phyloP scores from a whole-genome alignment of 805 yeast species.

The Zygosaccharomyces gambellarensis region DNA sequence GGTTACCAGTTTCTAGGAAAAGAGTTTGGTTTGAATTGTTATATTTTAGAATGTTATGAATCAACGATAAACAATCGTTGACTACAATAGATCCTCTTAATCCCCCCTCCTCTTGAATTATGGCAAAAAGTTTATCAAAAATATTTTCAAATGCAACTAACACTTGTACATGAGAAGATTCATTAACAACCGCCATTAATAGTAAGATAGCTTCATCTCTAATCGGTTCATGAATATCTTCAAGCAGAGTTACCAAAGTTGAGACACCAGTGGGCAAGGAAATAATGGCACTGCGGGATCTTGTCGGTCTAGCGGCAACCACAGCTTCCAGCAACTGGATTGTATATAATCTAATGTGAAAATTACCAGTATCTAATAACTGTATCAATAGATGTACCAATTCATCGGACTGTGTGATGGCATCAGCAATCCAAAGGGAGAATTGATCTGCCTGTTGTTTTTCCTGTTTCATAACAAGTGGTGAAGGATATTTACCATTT shows the following conservation, averaged over 20 bases:
- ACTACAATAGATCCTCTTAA: conserved; percentile 84
- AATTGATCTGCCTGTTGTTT: conserved; percentile 64
- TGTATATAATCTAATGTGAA: conserved; percentile 74
- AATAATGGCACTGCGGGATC: conserved; percentile 69
- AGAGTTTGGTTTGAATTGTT: conserved; percentile 87
- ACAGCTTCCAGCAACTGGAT: conserved; percentile 82
- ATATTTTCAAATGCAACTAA: conserved; percentile 92
- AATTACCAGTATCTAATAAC: conserved; percentile 55
- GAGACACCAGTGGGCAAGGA: conserved; percentile 77
- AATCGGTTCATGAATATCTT: conserved; percentile 73
- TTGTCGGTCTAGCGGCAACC: conserved; percentile 65
- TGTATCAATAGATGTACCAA: conserved; percentile 42
- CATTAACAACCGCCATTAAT: conserved; percentile 75
- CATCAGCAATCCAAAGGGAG: conserved; percentile 93
- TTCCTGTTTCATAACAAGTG: conserved; percentile 52
- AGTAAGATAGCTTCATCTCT: conserved; percentile 82
- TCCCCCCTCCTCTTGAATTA: conserved; percentile 84
- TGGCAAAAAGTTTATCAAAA: conserved; percentile 74
- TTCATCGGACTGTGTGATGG: conserved; percentile 58
- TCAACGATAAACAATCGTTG: conserved; percentile 77
- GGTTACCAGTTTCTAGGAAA: conserved; percentile 79
- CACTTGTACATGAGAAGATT: conserved; percentile 82
- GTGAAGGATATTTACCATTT: conserved; percentile 77
- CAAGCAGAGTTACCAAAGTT: conserved; percentile 56
- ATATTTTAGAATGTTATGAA: conserved; percentile 67